Evolutionary conservation across 1,284 basidiomycete genomes (phyloP), one percentile per base, ranked within the genome.

Genomic region (Gymnopus androsaceus): DNA sequence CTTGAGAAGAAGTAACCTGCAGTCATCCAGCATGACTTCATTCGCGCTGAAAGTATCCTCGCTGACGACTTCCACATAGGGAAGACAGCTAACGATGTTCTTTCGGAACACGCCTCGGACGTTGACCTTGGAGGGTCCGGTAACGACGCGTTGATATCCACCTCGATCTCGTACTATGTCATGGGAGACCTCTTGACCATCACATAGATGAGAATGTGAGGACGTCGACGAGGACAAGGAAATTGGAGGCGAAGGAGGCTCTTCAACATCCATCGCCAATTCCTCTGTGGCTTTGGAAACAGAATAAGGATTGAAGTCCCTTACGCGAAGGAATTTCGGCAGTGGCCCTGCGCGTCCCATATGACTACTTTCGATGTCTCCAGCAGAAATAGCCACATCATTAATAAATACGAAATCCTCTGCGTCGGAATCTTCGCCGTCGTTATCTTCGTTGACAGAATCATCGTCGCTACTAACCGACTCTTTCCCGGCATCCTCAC

Each of bases 1-100:
- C 71, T 75, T 76, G 41, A 80, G 66, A 52, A 81, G 63, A 54
- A 81, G 63, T 46, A 82, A 59, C 56, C 78, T 66, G 59, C 70
- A 73, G 59, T 80, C 79, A 64, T 82, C 81, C 71, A 82, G 76
- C 80, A 81, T 82, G 42, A 80, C 77, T 65, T 81, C 79, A 48
- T 75, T 77, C 36, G 77, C 75, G 54, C 75, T 71, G 57, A 75
- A 78, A 17, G 64, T 66, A 51, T 79, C 74, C 60, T 73, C 64
- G 59, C 75, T 81, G 23, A 48, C 40, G 19, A 77, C 64, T 66
- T 81, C 79, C 41, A 75, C 72, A 61, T 81, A 82, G 4, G 80
- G 77, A 58, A 82, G 62, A 51, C 63, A 69, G 54, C 75, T 77
- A 44, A 72, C 67, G 54, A 81, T 73, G 59, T 80, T 75, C 38